phyloP scores from a whole-genome alignment of 2,329 filamentous ascomycete species.

The Lachnellula hyalina region DNA sequence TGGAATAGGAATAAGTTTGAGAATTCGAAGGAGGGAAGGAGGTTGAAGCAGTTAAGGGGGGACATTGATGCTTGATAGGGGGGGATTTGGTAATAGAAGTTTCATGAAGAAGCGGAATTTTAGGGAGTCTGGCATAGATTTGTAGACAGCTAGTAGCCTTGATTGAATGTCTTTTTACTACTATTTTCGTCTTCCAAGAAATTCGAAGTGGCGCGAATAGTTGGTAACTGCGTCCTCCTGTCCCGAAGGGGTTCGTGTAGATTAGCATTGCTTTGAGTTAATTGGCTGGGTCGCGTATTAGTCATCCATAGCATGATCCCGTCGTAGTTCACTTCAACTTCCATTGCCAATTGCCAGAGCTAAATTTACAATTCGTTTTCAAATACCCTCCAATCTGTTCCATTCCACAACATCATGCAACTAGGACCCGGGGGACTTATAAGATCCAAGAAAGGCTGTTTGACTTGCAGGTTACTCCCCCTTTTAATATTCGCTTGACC shows the following conservation, averaged over 20 bases:
- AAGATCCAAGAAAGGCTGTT: neutral
- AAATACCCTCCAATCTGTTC: neutral
- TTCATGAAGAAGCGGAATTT: neutral
- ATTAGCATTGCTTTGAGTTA: too few relatives aligned
- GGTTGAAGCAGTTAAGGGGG: neutral
- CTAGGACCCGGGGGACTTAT: neutral
- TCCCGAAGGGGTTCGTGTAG: too few relatives aligned
- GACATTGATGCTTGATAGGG: neutral
- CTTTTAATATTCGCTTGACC: neutral
- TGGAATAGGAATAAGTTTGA: slow-evolving; percentile 63
- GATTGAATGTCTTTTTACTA: too few relatives aligned
- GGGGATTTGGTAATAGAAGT: neutral
- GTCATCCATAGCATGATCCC: neutral
- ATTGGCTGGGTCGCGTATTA: neutral
- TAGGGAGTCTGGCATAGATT: neutral
- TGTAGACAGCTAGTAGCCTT: too few relatives aligned
- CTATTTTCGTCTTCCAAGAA: too few relatives aligned
- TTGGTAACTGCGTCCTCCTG: neutral
- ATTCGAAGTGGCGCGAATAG: too few relatives aligned
- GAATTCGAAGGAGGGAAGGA: slow-evolving; percentile 57
- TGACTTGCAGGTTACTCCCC: neutral
- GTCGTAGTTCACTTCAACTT: neutral
- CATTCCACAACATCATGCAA: neutral
- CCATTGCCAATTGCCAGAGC: too few relatives aligned
- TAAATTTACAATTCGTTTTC: neutral